phyloP scores from a whole-genome alignment of 441 rosid genomes.

The Metrosideros polymorpha region DNA sequence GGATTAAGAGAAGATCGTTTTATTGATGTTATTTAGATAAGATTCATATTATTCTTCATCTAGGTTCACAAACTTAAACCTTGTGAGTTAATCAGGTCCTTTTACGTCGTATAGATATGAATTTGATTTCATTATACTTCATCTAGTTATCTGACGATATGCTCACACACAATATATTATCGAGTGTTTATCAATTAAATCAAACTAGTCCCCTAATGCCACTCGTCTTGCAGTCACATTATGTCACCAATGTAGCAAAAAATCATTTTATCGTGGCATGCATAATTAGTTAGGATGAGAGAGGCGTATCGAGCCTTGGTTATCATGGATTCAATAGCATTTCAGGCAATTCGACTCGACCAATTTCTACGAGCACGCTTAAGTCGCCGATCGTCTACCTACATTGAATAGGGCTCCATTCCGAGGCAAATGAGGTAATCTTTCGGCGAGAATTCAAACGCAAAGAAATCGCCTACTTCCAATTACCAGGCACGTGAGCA shows the following conservation, averaged over 20 bases:
- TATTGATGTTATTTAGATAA: neutral
- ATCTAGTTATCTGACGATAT: neutral
- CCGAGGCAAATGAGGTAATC: neutral
- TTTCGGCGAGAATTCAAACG: neutral
- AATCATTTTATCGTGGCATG: neutral
- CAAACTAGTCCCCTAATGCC: neutral
- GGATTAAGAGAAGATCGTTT: neutral
- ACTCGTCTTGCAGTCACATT: fast-evolving
- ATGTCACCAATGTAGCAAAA: neutral
- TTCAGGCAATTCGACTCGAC: neutral
- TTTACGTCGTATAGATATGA: neutral
- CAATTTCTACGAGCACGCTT: neutral
- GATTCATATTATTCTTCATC: neutral
- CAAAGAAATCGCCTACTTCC: no score
- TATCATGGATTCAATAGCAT: neutral
- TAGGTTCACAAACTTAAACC: neutral
- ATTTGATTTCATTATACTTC: neutral
- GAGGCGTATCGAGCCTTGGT: neutral
- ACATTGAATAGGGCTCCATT: neutral
- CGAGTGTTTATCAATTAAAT: neutral
- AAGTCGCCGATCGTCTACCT: fast-evolving
- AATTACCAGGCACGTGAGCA: neutral
- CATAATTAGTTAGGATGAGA: neutral
- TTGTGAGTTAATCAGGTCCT: neutral
- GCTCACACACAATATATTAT: neutral